Conservation (phyloP, 148 eudicot species). For the Cornus controversa region DNA sequence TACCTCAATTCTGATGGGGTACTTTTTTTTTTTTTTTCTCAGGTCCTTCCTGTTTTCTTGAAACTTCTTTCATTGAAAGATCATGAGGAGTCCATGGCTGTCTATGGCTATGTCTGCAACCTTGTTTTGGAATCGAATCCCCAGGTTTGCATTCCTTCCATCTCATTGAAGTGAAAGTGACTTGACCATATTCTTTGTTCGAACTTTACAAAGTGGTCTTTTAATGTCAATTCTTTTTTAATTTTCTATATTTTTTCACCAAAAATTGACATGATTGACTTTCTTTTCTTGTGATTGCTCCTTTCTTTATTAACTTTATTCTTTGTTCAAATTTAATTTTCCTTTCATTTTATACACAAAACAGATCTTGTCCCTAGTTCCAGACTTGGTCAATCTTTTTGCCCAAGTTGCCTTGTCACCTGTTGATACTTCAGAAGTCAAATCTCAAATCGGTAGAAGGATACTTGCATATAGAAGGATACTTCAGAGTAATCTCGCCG, state of each 20-base stretch:
- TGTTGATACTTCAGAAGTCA: constrained; percentile 73
- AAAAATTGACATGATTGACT: too few relatives aligned
- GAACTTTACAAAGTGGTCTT: too few relatives aligned
- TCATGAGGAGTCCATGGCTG: constrained; percentile 81
- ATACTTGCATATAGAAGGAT: too few relatives aligned
- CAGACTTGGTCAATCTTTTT: constrained; percentile 77
- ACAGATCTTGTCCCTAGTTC: constrained; percentile 78
- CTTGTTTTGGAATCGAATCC: constrained; percentile 83
- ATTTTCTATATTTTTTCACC: too few relatives aligned
- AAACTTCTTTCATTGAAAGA: constrained; percentile 87
- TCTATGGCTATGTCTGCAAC: constrained; percentile 82
- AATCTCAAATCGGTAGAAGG: constrained; percentile 76
- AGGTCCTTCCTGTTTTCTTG: constrained; percentile 81
- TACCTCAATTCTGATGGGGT: too few relatives aligned
- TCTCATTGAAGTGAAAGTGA: too few relatives aligned
- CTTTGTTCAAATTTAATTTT: too few relatives aligned
- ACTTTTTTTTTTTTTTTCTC: too few relatives aligned
- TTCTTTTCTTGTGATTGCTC: not conserved
- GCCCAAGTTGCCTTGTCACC: constrained; percentile 86
- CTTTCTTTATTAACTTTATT: not conserved
- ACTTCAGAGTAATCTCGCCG: too few relatives aligned
- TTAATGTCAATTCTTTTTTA: too few relatives aligned
- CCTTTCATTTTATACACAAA: not conserved
- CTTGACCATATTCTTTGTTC: too few relatives aligned
- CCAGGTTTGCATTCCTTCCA: too few relatives aligned